phyloP scores from a whole-genome alignment of 192 early-diverging fungal species.

The Backusella tarrabulga region DNA sequence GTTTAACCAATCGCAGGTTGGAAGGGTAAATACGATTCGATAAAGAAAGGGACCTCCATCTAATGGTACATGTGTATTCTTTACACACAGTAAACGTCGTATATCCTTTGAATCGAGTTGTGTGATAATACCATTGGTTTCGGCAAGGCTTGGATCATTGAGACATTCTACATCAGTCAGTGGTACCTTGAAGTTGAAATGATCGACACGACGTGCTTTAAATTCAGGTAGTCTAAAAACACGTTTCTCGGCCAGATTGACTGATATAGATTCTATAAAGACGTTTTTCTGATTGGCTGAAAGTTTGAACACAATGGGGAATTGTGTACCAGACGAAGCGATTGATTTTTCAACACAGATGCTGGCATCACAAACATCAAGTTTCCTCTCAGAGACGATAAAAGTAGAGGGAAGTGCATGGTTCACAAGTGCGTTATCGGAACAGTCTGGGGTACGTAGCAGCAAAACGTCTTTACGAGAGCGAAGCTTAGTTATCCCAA shows the following conservation, averaged over 20 bases:
- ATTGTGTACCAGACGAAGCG: constrained; percentile 25
- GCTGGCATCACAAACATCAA: constrained; percentile 12
- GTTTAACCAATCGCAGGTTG: constrained; percentile 28
- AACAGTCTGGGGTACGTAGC: constrained; percentile 22
- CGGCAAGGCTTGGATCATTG: background rate
- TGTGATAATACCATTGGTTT: background rate
- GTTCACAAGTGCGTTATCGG: constrained; percentile 11
- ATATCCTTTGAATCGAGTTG: constrained; percentile 5
- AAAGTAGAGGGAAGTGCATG: constrained; percentile 19
- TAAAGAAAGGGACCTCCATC: constrained; percentile 10
- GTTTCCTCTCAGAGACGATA: constrained; percentile 19
- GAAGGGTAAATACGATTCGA: constrained; percentile 21
- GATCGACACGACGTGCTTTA: constrained; percentile 22
- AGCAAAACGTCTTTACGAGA: constrained; percentile 21
- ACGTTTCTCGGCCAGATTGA: constrained; percentile 17
- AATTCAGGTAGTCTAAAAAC: constrained; percentile 29
- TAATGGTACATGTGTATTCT: constrained; percentile 23
- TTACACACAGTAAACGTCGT: constrained; percentile 2
- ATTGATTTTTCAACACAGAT: constrained; percentile 28
- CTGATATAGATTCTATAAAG: constrained; percentile 25
- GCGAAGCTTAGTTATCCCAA: constrained; percentile 12
- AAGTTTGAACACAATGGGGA: constrained; percentile 23
- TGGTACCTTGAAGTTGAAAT: constrained; percentile 7
- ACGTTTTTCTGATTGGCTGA: constrained; percentile 20
- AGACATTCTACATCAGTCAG: background rate